Evolutionary conservation across 495 filamentous ascomycete species (phyloP), one percentile per base, ranked within the genome.

Genomic region (Schizothecium vesticola): DNA sequence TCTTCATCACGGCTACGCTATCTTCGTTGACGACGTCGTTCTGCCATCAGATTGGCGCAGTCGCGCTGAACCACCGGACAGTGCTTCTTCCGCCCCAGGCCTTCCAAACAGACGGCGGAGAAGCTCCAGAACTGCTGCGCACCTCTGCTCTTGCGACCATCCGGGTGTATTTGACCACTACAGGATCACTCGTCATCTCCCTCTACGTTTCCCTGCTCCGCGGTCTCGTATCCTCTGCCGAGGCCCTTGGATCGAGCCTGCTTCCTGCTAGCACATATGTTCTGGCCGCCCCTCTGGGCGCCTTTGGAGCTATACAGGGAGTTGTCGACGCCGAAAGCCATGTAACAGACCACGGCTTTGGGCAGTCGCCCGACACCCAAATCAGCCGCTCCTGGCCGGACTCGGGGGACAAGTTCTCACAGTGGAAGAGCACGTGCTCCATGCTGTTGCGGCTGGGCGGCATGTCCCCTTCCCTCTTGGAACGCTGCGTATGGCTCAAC

Each of bases 341-440:
- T 70, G 36, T 51, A 31, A 9, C 74, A 63, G 67, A 76, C 56
- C 71, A 51, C 66, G 70, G 75, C 16, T 72, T 77, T 55, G 79
- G 76, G n/a, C 79, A 80, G 51, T 83, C 81, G n/a, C 82, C 82
- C 21, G 80, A 82, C 65, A 81, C 81, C 0, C 82, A 84, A 25
- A 67, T 80, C 16, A 69, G 77, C 59, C 75, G 78, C 19, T 59
- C 75, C 4, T 73, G 77, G 66, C 67, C 74, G 2, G 80, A 81
- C n/a, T 75, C 72, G 56, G 76, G 76, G 19, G 80, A 80, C 19
- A 77, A 74, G 59, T 73, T 79, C 36, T 64, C 70, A 2, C 74
- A 76, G 33, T 82, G 81, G 81, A 80, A 77, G 63, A 75, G 71
- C 55, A 70, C 76, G 0, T 83, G 81, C 63, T 72, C 76, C 25